Base-by-base conservation (phyloP, 1,284 basidiomycete genomes). In the Grifola frondosa region DNA sequence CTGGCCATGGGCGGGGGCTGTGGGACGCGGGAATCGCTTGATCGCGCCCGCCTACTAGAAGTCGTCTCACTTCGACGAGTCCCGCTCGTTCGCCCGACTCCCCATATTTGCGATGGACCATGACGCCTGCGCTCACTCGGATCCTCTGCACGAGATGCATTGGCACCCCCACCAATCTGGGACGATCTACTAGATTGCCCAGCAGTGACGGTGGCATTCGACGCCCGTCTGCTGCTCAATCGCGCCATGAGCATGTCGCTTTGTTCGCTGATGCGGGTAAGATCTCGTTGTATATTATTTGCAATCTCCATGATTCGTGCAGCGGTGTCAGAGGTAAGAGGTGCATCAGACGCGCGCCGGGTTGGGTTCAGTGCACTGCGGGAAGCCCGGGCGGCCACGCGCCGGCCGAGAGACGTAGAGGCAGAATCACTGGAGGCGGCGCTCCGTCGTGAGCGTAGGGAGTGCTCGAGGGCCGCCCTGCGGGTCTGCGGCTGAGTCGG, bases 341-440 rank as follows among this genome's bases (percentile, higher is more conserved):
- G 39, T 7, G 42, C 10, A 4, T 21, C 19, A 13, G 29, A 24
- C 11, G 39, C 30, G 5, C 38, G 41, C 10, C 29, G 29, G 12
- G 16, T 17, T 6, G n/a, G n/a, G n/a, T n/a, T n/a, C n/a, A n/a
- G n/a, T n/a, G n/a, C n/a, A n/a, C n/a, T n/a, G n/a, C n/a, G n/a
- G n/a, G 44, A 26, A 5, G 51, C 36, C 7, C 60, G 53, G 4
- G 58, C 59, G 17, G 59, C 53, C 17, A 64, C 62, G 19, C 59
- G 52, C 17, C 52, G 49, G 3, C 62, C 62, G 9, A 59, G 47
- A 5, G 56, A 56, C 15, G 62, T 64, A 9, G 57, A 49, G n/a
- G n/a, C n/a, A n/a, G n/a, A 19, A 29, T 52, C 49, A 16, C 26
- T 21, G 30, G 47, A 25, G 36, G 28, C 36, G 42, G 21, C 40